Percentiles rank a stretch among this genome's conserved stretches.
Evolutionary conservation across 805 yeast genomes (phyloP).

Genomic region (Saccharomycopsis synnaedendra): DNA sequence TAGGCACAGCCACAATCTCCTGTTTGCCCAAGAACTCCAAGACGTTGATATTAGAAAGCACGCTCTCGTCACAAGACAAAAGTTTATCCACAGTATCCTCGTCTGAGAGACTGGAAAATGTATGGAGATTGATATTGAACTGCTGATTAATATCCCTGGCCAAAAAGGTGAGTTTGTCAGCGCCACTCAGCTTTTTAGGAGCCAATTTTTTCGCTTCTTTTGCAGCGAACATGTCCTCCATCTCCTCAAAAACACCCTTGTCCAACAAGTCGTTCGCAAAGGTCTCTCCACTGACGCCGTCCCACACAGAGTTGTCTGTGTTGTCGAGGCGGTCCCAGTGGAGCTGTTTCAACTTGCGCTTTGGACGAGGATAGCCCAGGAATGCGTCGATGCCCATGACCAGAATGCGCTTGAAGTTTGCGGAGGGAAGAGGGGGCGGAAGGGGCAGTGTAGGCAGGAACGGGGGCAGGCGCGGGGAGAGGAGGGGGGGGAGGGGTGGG

Average conservation of each 20-base stretch:
- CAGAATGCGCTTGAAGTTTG: constrained; percentile 15
- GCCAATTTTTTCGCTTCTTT: constrained; percentile 48
- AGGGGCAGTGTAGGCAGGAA: constrained; percentile 23
- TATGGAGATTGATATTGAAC: constrained; percentile 86
- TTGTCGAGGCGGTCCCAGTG: constrained; percentile 94
- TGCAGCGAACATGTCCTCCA: constrained; percentile 82
- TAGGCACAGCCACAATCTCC: constrained; percentile 65
- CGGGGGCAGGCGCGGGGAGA: constrained; percentile 21
- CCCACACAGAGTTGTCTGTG: constrained; percentile 83
- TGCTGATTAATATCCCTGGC: constrained; percentile 87
- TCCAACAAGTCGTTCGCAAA: constrained; percentile 52
- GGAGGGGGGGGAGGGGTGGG: constrained; percentile 21
- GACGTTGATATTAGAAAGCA: constrained; percentile 58
- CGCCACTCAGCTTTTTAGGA: constrained; percentile 34
- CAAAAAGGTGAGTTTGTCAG: constrained; percentile 53
- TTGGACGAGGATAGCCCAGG: constrained; percentile 55
- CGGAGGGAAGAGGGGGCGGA: constrained; percentile 23
- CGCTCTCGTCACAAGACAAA: constrained; percentile 62
- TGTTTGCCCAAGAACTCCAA: constrained; percentile 77
- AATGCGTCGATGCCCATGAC: constrained; percentile 23
- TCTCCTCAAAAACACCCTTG: constrained; percentile 72
- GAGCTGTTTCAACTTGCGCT: constrained; percentile 75
- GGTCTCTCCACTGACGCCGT: constrained; percentile 44
- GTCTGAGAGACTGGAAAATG: constrained; percentile 51
- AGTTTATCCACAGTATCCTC: constrained; percentile 60